Percentiles rank a stretch among this genome's conserved stretches.
Evolutionary conservation across 192 early-diverging fungal genomes (phyloP).

Genomic region (Podochytrium sp.): DNA sequence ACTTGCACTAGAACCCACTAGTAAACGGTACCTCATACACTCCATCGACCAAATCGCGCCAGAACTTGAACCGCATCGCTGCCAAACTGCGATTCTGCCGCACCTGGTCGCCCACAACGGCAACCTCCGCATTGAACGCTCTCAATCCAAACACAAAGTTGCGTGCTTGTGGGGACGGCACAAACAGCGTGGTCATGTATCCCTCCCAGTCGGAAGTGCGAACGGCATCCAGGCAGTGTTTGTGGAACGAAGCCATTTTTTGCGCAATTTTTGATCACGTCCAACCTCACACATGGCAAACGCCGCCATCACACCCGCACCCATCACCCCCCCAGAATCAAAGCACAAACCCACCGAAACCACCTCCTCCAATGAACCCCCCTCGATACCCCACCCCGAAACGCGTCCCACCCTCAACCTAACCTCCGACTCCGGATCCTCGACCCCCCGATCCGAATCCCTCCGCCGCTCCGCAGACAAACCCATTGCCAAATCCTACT

Average conservation of each 20-base stretch:
- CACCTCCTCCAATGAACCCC: too few relatives aligned
- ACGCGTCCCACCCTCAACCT: too few relatives aligned
- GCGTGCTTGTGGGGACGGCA: constrained; percentile 64
- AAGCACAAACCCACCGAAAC: too few relatives aligned
- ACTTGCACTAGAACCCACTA: constrained; percentile 31
- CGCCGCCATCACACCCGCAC: too few relatives aligned
- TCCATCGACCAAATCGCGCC: constrained; percentile 79
- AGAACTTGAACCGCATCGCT: constrained; percentile 83
- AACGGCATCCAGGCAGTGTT: constrained; percentile 30
- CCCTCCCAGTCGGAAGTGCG: constrained; percentile 76
- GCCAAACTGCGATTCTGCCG: constrained; percentile 69
- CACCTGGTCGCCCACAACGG: constrained; percentile 74
- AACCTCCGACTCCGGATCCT: too few relatives aligned
- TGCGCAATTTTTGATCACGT: background rate
- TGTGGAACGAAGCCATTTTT: background rate
- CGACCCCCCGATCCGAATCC: too few relatives aligned
- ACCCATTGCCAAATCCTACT: too few relatives aligned
- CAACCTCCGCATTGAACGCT: constrained; percentile 90
- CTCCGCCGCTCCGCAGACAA: too few relatives aligned
- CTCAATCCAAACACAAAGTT: constrained; percentile 75
- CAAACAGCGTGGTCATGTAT: constrained; percentile 79
- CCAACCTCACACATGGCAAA: too few relatives aligned
- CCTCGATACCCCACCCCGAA: too few relatives aligned
- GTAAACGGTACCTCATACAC: constrained; percentile 39
- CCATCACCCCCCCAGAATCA: too few relatives aligned